These are phyloP conservation scores for Crotalaria pallida DNA, from an alignment of 306 rosid species.

Conservation along the genomic window DNA sequence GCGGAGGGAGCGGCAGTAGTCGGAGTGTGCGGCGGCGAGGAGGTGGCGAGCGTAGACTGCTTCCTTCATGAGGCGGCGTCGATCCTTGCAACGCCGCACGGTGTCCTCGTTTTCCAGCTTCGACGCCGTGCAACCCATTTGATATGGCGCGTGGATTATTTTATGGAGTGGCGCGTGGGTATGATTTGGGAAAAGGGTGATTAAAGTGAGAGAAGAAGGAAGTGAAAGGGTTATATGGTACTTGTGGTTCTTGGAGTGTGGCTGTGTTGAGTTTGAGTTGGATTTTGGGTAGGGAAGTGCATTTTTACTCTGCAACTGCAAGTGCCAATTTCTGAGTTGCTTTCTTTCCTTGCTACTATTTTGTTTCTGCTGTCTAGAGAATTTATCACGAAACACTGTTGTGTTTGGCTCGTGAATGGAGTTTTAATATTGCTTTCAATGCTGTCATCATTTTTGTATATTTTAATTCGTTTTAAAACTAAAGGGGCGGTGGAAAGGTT, in stretches of 20 bases:
- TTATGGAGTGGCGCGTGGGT: not conserved
- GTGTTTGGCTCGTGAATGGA: not conserved
- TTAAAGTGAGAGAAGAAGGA: not conserved
- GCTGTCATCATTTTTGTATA: not conserved
- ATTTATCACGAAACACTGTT: not conserved
- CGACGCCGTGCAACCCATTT: constrained; percentile 89
- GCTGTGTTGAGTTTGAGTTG: not conserved
- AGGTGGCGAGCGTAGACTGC: constrained; percentile 81
- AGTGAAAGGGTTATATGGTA: not conserved
- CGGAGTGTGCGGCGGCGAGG: constrained; percentile 94
- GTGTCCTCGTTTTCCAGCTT: constrained; percentile 93
- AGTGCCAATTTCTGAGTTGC: constrained; percentile 7
- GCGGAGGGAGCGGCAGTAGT: constrained; percentile 91
- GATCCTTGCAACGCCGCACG: constrained; percentile 86
- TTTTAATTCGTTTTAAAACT: not conserved
- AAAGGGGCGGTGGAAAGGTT: not conserved
- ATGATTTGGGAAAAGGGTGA: not conserved
- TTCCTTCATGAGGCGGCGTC: constrained; percentile 88
- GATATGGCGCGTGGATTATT: not conserved
- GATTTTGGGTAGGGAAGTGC: not conserved
- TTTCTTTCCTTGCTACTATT: not conserved
- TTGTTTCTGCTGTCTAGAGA: not conserved
- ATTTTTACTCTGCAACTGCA: not conserved
- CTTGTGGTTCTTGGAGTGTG: not conserved
- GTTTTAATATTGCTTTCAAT: not conserved